phyloP scores from a whole-genome alignment of 495 filamentous ascomycete genomes.

The Tuber microsphaerosporum region DNA sequence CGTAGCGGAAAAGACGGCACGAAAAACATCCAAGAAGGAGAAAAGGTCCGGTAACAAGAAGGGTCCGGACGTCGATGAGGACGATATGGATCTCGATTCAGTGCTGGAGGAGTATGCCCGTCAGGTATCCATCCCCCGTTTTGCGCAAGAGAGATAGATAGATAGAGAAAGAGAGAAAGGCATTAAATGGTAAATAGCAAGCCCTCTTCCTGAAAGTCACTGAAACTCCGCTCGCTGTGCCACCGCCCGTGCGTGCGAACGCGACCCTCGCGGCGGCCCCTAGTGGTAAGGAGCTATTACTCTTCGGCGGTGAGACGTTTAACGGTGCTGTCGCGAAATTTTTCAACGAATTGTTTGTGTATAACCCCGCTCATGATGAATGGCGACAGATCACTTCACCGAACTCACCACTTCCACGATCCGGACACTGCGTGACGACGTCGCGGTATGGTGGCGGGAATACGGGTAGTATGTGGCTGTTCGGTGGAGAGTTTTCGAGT shows the following conservation, averaged over 20 bases:
- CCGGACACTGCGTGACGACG: slow-evolving; percentile 63
- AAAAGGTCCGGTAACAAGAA: slow-evolving; percentile 38
- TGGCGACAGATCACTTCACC: slow-evolving; percentile 85
- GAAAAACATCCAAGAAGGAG: slow-evolving; percentile 36
- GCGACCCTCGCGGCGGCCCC: slow-evolving; percentile 76
- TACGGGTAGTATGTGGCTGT: slow-evolving; percentile 73
- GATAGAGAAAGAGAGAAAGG: slow-evolving; percentile 23
- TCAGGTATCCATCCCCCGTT: slow-evolving; percentile 34
- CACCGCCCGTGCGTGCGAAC: slow-evolving; percentile 71
- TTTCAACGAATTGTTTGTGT: slow-evolving; percentile 73
- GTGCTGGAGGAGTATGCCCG: slow-evolving; percentile 82
- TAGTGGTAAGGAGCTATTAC: slow-evolving; percentile 78
- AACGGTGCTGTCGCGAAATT: slow-evolving; percentile 59
- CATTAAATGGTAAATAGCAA: slow-evolving; percentile 65
- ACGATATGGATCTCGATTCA: slow-evolving; percentile 87
- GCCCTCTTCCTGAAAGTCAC: slow-evolving; percentile 90
- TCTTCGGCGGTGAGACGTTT: slow-evolving; percentile 77
- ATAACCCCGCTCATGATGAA: slow-evolving; percentile 74
- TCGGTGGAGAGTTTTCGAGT: slow-evolving; percentile 70
- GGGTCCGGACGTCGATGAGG: slow-evolving; percentile 44
- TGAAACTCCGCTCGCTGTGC: slow-evolving; percentile 60
- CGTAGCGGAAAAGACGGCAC: slow-evolving; percentile 38
- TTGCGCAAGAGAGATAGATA: slow-evolving; percentile 6
- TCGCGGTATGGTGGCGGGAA: slow-evolving; percentile 68
- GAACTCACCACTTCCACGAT: slow-evolving; percentile 83